Conservation (phyloP, 805 yeast species). For the Starmerella ratchasimensis region DNA sequence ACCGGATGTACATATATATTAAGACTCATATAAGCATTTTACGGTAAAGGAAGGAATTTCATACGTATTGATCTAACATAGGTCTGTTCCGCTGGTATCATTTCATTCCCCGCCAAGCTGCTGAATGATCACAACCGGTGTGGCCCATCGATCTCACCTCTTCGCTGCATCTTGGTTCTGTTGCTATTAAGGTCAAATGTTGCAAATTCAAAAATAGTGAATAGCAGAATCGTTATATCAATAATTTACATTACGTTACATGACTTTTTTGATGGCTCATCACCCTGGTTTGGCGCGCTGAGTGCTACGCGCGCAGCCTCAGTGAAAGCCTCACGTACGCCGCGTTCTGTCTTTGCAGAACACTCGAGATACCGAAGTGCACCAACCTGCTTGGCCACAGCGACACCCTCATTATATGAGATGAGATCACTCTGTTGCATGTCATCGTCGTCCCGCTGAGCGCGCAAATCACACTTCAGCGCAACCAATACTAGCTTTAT, state of each 20-base stretch:
- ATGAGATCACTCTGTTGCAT: slow-evolving; percentile 36
- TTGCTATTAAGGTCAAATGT: no score
- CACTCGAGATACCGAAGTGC: slow-evolving; percentile 92
- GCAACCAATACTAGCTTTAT: slow-evolving; percentile 90
- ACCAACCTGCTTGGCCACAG: slow-evolving; percentile 83
- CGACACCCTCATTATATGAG: slow-evolving; percentile 83
- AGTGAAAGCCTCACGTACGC: slow-evolving; percentile 97
- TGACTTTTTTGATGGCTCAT: slow-evolving; percentile 22
- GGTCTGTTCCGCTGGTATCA: no score
- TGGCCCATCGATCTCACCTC: no score
- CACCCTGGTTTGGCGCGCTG: slow-evolving; percentile 61
- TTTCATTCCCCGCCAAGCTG: no score
- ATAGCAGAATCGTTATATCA: no score
- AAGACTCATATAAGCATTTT: no score
- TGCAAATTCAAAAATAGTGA: no score
- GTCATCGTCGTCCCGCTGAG: slow-evolving; percentile 39
- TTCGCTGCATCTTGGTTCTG: no score
- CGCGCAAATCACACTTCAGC: slow-evolving; percentile 82
- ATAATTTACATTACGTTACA: slow-evolving; percentile 16
- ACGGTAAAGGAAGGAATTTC: no score
- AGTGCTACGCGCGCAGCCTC: slow-evolving; percentile 97
- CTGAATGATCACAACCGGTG: no score
- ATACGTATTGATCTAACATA: no score
- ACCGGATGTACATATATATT: slow-evolving; percentile 16
- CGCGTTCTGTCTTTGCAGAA: slow-evolving; percentile 89